Evolutionary conservation across 495 filamentous ascomycete genomes (phyloP).

Genomic region (Bryoglossum gracile): DNA sequence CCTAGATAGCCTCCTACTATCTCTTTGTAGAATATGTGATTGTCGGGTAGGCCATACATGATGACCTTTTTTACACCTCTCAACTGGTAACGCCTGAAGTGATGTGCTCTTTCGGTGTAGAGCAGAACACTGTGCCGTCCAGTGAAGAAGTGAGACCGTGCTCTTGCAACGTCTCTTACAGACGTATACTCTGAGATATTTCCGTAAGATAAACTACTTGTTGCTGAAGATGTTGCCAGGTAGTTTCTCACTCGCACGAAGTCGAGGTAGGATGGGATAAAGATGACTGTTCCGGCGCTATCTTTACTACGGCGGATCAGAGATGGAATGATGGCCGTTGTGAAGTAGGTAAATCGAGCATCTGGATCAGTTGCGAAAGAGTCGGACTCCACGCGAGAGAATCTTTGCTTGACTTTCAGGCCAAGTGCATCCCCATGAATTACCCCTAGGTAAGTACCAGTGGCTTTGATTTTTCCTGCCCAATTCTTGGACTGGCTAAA

Average conservation of each 20-base stretch:
- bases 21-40: constrained; percentile 82
- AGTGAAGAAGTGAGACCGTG: constrained; percentile 77
- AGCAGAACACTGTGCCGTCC: constrained; percentile 77
- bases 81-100: constrained; percentile 79
- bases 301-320: constrained; percentile 51
- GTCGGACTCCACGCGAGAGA: constrained; percentile 74
- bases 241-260: constrained; percentile 90
- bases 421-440: constrained; percentile 58
- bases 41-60: constrained; percentile 85
- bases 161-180: constrained; percentile 65
- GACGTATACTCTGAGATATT: constrained; percentile 83
- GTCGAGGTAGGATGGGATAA: constrained; percentile 88
- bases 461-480: constrained; percentile 66
- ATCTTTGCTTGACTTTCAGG: constrained; percentile 72
- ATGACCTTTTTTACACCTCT: constrained; percentile 72
- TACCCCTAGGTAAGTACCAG: constrained; percentile 56
- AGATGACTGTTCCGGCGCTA: constrained; percentile 61
- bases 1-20: constrained; percentile 64
- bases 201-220: constrained; percentile 68
- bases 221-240: constrained; percentile 65
- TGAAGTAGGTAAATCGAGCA: constrained; percentile 87
- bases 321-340: constrained; percentile 64
- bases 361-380: constrained; percentile 70
- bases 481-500: constrained; percentile 71
- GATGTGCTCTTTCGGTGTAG: constrained; percentile 90